Conservation (phyloP, 305 asterid genomes). For the Fraxinus sp. region DNA sequence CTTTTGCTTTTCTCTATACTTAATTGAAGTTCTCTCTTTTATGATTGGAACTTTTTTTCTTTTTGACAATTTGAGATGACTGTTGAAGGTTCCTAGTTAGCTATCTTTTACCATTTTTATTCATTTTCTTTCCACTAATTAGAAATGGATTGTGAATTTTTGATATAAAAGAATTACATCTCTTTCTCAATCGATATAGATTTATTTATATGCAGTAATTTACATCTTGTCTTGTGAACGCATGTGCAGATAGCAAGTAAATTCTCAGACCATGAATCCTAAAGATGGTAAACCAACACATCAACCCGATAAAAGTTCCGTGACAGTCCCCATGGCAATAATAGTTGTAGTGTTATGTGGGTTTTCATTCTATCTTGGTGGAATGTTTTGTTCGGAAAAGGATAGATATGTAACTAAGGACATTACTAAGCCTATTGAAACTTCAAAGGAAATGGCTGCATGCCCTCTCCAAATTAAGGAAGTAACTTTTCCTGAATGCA, state of each 20-base stretch:
- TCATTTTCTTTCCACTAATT: background rate
- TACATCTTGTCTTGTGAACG: background rate
- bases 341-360: slow-evolving; percentile 51
- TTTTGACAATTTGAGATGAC: background rate
- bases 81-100: background rate
- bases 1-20: background rate
- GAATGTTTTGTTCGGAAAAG: slow-evolving; percentile 47
- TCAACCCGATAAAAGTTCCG: slow-evolving; percentile 35
- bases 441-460: slow-evolving; percentile 26
- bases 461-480: slow-evolving; percentile 47
- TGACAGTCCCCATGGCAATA: slow-evolving; percentile 36
- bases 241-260: slow-evolving; percentile 37
- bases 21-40: background rate
- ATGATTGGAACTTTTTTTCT: background rate
- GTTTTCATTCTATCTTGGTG: slow-evolving; percentile 62
- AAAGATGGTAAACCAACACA: slow-evolving; percentile 60
- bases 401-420: slow-evolving; percentile 29
- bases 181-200: background rate
- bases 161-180: background rate
- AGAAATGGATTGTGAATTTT: background rate
- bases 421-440: slow-evolving; percentile 31
- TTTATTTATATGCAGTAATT: slow-evolving; percentile 10
- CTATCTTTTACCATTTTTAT: background rate
- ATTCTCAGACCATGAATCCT: slow-evolving; percentile 49
- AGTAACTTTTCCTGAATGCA: slow-evolving; percentile 63